Base-by-base conservation (phyloP, 768 basidiomycete genomes). In the Tylopilus balloui region DNA sequence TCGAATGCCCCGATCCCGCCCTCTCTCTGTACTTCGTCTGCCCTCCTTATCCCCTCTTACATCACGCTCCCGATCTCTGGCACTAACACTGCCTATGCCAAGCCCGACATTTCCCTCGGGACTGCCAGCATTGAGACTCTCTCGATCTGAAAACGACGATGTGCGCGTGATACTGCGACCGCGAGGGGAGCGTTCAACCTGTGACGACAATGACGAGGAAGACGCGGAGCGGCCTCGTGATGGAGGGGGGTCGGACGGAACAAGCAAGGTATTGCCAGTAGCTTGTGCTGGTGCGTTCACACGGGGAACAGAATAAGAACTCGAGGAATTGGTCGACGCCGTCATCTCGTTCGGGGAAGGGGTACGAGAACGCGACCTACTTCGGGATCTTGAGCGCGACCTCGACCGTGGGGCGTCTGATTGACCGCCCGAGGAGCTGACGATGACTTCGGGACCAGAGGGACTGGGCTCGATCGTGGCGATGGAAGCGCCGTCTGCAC, bases 121-220 rank as follows among this genome's bases (percentile, higher is more conserved):
- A 29, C 65, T 71, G 27, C 68, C 73, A 6, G 68, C 53, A 21
- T 59, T 52, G 52, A 70, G 48, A 44, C 70, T 65, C 14, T 76
- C 76, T 9, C 77, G 71, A 53, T 80, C 80, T 43, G 77, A 78
- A 37, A 79, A 79, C 1, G 81, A 78, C 14, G 80, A 71, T 6
- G 75, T 76, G 32, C 80, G 75, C 17, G 79, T 73, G 42, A 69
- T 69, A 35, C 81, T 81, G 19, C 83, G 72, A 3, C 83, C 82
- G 13, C 83, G 75, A 20, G 53, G 23, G n/a, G n/a, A n/a, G 15
- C 62, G 65, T 31, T 61, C 69, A 7, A 45, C 63, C 47, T 65
- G 67, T 34, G 64, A 65, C 43, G 69, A 65, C 31, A 59, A 53
- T 25, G 68, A 67, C 19, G 70, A 61, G 19, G 71, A 64, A 10